phyloP scores from a whole-genome alignment of 768 basidiomycete genomes.

The Phlebiopsis flavidoalba region DNA sequence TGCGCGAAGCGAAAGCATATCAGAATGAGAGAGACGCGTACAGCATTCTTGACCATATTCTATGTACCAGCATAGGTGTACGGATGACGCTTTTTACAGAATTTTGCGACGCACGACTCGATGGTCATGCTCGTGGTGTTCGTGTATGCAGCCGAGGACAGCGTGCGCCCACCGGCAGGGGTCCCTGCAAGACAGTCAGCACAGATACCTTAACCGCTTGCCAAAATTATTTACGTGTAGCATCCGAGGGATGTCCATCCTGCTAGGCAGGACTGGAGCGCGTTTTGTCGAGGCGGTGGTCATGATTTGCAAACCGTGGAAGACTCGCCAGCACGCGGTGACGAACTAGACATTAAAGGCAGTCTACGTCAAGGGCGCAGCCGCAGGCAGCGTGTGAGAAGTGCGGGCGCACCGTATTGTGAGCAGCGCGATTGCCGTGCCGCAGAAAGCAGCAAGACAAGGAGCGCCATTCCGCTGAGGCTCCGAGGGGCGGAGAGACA shows the following conservation, averaged over 20 bases:
- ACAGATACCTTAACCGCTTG: background rate
- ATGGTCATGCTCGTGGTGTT: slow-evolving; percentile 57
- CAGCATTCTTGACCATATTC: slow-evolving; percentile 67
- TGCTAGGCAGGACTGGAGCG: background rate
- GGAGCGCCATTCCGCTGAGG: background rate
- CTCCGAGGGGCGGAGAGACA: background rate
- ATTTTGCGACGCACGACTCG: slow-evolving; percentile 43
- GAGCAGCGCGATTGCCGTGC: background rate
- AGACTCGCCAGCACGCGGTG: background rate
- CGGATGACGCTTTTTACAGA: slow-evolving; percentile 35
- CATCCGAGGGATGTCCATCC: slow-evolving; percentile 57
- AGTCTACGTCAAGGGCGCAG: background rate
- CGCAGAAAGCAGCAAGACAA: background rate
- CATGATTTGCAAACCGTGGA: background rate
- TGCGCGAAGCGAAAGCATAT: background rate
- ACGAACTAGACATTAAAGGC: background rate
- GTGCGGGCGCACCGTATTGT: background rate
- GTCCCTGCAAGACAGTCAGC: slow-evolving; percentile 25
- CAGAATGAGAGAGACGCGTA: slow-evolving; percentile 25
- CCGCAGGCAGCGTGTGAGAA: background rate
- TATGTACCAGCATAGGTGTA: slow-evolving; percentile 68
- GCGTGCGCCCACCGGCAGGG: slow-evolving; percentile 45
- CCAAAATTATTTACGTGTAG: slow-evolving; percentile 39
- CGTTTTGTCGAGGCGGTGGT: background rate
- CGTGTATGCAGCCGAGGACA: slow-evolving; percentile 42